A percentile compares a stretch with the other conserved stretches of the same genome.
Conservation (phyloP, 1,139 yeast genomes). For the Zygosaccharomyces pseudobailii region DNA sequence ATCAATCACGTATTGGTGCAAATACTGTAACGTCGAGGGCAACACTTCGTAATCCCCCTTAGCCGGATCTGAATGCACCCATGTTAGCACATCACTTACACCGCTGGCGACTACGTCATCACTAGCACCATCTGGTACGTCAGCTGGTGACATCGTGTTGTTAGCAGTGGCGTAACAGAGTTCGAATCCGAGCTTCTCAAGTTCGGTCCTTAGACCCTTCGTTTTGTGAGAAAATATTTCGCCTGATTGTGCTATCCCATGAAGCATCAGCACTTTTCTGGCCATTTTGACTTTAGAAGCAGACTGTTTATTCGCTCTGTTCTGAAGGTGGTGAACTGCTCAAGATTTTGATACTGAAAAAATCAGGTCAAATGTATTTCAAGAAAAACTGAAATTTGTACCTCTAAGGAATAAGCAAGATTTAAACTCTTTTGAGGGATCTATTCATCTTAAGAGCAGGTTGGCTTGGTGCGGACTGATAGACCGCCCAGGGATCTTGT, state of each 20-base stretch:
- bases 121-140: conserved; percentile 21
- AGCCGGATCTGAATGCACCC: conserved; percentile 29
- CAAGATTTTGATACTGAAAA: conserved; percentile 1
- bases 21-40: conserved; percentile 22
- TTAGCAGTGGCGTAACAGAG: conserved; percentile 75
- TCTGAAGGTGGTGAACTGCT: background rate
- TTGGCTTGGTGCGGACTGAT: background rate
- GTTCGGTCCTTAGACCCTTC: conserved; percentile 61
- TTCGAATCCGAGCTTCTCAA: conserved; percentile 59
- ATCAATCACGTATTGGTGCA: conserved; percentile 30
- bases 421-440: background rate
- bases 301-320: background rate
- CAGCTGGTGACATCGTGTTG: conserved; percentile 25
- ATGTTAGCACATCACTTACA: conserved; percentile 26
- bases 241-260: conserved; percentile 65
- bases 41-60: conserved; percentile 25
- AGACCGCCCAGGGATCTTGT: background rate
- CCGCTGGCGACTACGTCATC: conserved; percentile 15
- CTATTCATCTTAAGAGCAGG: background rate
- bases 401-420: background rate
- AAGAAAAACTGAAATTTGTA: background rate
- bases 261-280: conserved; percentile 45
- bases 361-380: background rate
- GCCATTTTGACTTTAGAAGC: conserved; percentile 11
- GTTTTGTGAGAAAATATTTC: conserved; percentile 69